Percentiles rank a stretch among this genome's conserved stretches.
Evolutionary conservation across 257 asterid genomes (phyloP).

Genomic region (Solanum medicagineum): DNA sequence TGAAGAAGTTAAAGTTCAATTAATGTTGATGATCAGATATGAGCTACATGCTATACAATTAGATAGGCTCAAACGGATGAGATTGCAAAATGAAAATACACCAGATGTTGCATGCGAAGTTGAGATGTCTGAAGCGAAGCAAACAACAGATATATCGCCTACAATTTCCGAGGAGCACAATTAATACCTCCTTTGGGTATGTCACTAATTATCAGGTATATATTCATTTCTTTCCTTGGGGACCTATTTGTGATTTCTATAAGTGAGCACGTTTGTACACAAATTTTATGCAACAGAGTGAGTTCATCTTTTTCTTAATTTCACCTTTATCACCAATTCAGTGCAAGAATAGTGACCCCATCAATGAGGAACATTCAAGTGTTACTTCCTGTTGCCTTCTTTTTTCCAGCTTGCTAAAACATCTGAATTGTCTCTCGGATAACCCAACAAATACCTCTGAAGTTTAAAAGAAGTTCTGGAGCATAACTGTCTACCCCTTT

Average conservation of each 20-base stretch:
- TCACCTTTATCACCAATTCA: background rate
- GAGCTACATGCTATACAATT: slow-evolving; percentile 63
- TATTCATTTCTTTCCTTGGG: background rate
- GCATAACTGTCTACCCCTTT: too few relatives aligned
- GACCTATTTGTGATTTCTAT: background rate
- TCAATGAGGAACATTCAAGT: background rate
- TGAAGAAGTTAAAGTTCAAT: background rate
- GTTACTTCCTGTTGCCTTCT: background rate
- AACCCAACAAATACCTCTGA: too few relatives aligned
- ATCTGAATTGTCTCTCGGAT: too few relatives aligned
- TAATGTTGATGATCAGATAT: slow-evolving; percentile 35
- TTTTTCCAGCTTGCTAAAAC: too few relatives aligned
- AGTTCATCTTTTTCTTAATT: background rate
- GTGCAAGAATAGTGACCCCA: background rate
- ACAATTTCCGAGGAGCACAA: slow-evolving; percentile 21
- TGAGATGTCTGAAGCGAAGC: slow-evolving; percentile 85
- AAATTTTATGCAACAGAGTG: background rate
- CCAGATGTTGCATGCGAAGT: slow-evolving; percentile 47
- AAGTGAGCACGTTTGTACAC: background rate
- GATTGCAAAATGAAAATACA: slow-evolving; percentile 22
- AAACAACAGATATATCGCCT: slow-evolving; percentile 6
- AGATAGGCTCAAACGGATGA: slow-evolving; percentile 49
- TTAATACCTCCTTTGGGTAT: slow-evolving; percentile 7
- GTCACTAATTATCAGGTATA: slow-evolving; percentile 20
- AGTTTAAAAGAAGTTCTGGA: too few relatives aligned